A percentile compares a stretch with the other conserved stretches of the same genome.
These are phyloP conservation scores for Pichia cabralensis DNA, from an alignment of 805 yeast genomes.

Conservation along the genomic window DNA sequence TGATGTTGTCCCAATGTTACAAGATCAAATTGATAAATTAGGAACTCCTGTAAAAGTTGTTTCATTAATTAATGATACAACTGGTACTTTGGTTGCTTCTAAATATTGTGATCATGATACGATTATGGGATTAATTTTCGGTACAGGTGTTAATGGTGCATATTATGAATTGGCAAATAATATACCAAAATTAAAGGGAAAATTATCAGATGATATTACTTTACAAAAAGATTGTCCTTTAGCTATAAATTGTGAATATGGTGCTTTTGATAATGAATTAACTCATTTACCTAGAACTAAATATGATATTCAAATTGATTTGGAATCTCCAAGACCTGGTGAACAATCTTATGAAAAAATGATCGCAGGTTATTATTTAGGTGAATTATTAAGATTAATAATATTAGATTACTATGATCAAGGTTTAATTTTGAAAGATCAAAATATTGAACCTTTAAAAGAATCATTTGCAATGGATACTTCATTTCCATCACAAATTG, in stretches of 20 bases:
- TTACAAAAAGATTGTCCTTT: conserved; percentile 48
- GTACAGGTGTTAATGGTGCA: conserved; percentile 97
- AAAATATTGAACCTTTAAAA: conserved; percentile 55
- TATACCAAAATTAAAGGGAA: conserved; percentile 76
- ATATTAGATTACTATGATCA: conserved; percentile 60
- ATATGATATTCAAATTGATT: conserved; percentile 74
- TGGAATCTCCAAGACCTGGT: conserved; percentile 87
- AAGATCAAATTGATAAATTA: conserved; percentile 53
- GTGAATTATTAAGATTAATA: conserved; percentile 79
- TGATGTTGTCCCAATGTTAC: conserved; percentile 89
- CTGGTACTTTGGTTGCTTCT: conserved; percentile 95
- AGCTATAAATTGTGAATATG: conserved; percentile 98
- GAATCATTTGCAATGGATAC: conserved; percentile 75
- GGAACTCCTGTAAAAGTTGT: conserved; percentile 76
- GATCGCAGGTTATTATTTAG: conserved; percentile 95
- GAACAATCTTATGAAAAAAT: conserved; percentile 94
- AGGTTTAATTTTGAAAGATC: conserved; percentile 58
- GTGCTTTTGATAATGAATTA: conserved; percentile 93
- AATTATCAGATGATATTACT: conserved; percentile 56
- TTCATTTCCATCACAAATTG: conserved; percentile 77
- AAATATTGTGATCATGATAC: conserved; percentile 83
- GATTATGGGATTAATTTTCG: conserved; percentile 91
- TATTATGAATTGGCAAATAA: conserved; percentile 69
- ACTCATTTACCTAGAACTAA: conserved; percentile 76
- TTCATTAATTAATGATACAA: conserved; percentile 92